Percentiles rank a stretch among this genome's conserved stretches.
Conservation (phyloP, 2,329 filamentous ascomycete species). For the Cadophora luteo-olivacea region DNA sequence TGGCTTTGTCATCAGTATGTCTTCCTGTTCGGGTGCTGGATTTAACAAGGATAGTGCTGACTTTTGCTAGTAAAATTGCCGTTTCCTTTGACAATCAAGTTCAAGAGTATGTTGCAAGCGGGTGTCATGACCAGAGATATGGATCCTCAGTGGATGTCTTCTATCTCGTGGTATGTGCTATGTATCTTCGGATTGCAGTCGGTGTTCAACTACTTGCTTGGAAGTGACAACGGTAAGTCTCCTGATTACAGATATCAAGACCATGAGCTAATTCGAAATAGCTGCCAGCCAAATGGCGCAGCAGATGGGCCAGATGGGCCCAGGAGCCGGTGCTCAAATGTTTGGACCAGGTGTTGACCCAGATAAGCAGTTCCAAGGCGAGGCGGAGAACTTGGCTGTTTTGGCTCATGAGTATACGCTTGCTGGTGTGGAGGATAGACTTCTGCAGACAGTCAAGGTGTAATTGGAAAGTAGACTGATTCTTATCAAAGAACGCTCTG, state of each 20-base stretch:
- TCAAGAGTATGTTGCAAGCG: slow-evolving; percentile 99
- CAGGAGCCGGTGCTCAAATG: slow-evolving; percentile 68
- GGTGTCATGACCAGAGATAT: slow-evolving; percentile 95
- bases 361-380: slow-evolving; percentile 90
- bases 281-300: slow-evolving; percentile 91
- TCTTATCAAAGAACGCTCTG: neutral
- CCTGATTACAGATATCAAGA: neutral
- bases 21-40: neutral
- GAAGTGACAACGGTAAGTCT: slow-evolving; percentile 87
- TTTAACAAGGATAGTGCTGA: slow-evolving; percentile 24
- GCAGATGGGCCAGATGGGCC: slow-evolving; percentile 78
- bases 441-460: slow-evolving; percentile 60
- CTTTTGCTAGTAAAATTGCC: slow-evolving; percentile 80
- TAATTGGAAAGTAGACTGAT: slow-evolving; percentile 23
- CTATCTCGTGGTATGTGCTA: slow-evolving; percentile 98
- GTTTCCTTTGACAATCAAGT: slow-evolving; percentile 96
- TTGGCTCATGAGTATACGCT: slow-evolving; percentile 92
- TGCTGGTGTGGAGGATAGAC: slow-evolving; percentile 84
- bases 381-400: slow-evolving; percentile 95
- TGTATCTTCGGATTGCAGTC: slow-evolving; percentile 96
- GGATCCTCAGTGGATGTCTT: slow-evolving; percentile 98
- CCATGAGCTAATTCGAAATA: slow-evolving; percentile 47
- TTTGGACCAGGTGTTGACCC: slow-evolving; percentile 94
- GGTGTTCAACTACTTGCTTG: slow-evolving; percentile 95
- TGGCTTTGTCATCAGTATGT: slow-evolving; percentile 93